Evolutionary conservation across 306 rosid genomes (phyloP).

Genomic region (Vigna nakashimae): DNA sequence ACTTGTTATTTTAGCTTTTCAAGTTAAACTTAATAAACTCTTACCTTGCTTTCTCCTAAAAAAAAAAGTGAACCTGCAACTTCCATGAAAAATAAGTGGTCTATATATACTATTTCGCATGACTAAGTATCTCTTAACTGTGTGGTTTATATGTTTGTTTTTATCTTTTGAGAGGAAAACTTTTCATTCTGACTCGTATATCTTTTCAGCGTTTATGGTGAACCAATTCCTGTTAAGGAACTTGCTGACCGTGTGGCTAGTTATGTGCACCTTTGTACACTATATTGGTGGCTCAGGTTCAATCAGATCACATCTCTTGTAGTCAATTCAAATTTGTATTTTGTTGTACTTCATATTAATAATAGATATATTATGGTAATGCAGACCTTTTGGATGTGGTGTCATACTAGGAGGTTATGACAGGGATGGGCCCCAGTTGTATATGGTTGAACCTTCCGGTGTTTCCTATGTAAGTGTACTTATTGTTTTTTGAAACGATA

Average conservation of each 20-base stretch:
- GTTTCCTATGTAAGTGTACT: slow-evolving; percentile 76
- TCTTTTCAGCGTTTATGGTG: slow-evolving; percentile 80
- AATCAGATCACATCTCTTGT: slow-evolving; percentile 28
- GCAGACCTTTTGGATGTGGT: slow-evolving; percentile 99
- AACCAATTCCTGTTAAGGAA: slow-evolving; percentile 89
- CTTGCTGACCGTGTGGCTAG: slow-evolving; percentile 98
- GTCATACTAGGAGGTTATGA: slow-evolving; percentile 97
- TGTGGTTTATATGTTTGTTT: slow-evolving; percentile 35
- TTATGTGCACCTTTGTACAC: slow-evolving; percentile 96
- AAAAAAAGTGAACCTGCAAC: not conserved
- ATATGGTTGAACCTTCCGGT: slow-evolving; percentile 98
- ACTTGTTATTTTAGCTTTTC: slow-evolving; percentile 11
- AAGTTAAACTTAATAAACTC: not conserved
- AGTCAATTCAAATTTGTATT: slow-evolving; percentile 36
- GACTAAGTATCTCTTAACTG: slow-evolving; percentile 2
- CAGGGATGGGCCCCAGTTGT: slow-evolving; percentile 96
- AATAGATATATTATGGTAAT: slow-evolving; percentile 34
- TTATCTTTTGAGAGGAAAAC: slow-evolving; percentile 14
- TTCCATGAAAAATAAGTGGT: not conserved
- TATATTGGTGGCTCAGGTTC: slow-evolving; percentile 99
- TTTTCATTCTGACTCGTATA: slow-evolving; percentile 35
- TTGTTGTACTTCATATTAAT: slow-evolving; percentile 32
- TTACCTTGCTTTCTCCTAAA: not conserved
- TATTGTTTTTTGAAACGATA: slow-evolving; percentile 22
- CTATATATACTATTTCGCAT: slow-evolving; percentile 16